Evolutionary conservation across 192 early-diverging fungal genomes (phyloP).

Genomic region (Coemansia sp.): DNA sequence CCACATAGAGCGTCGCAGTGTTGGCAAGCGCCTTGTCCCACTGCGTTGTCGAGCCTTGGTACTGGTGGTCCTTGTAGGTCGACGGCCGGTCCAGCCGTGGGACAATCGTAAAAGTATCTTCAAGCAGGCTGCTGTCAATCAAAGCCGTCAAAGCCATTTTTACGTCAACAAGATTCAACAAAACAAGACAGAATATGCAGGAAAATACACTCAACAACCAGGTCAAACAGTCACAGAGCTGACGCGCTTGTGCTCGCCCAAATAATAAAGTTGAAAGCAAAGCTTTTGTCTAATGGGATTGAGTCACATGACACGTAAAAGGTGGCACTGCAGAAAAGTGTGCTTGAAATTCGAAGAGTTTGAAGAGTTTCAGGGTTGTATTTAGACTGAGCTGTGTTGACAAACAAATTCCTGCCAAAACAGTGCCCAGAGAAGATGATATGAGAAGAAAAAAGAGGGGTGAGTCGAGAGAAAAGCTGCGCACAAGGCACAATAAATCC

Average conservation of each 20-base stretch:
- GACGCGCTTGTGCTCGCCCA: neutral
- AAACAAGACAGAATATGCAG: constrained; percentile 1
- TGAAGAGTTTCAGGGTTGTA: neutral
- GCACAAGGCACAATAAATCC: neutral
- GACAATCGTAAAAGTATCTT: constrained; percentile 57
- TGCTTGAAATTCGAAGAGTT: neutral
- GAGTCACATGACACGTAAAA: neutral
- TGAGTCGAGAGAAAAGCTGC: constrained; percentile 1
- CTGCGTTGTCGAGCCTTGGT: constrained; percentile 52
- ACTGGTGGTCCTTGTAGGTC: constrained; percentile 81
- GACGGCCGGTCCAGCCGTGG: constrained; percentile 76
- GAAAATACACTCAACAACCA: neutral
- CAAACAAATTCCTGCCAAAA: constrained; percentile 1
- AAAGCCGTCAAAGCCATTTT: neutral
- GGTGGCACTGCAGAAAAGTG: neutral
- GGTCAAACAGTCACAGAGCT: neutral
- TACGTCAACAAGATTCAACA: neutral
- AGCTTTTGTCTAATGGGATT: neutral
- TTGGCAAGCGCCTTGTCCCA: constrained; percentile 36
- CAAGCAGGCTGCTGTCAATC: constrained; percentile 27
- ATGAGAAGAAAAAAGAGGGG: constrained; percentile 2
- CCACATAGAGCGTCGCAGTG: constrained; percentile 89
- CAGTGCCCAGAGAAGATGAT: neutral
- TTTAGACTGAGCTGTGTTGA: neutral
- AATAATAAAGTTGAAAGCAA: neutral